Base-by-base conservation (phyloP, 768 basidiomycete species). In the Auriculariales sp. region DNA sequence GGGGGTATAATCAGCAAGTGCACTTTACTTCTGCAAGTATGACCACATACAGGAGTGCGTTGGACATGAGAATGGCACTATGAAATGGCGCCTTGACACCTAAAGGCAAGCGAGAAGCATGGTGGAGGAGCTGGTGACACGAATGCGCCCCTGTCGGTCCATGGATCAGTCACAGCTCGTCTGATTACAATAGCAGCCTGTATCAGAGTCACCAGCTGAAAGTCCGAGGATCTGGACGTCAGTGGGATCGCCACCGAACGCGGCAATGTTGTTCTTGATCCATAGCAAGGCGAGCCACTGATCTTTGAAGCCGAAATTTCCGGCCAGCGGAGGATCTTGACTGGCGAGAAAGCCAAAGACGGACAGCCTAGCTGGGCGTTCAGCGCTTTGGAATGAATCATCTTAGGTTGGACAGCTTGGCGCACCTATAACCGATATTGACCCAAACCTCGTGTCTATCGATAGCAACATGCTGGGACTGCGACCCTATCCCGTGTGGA, bases 231-330 rank as follows among this genome's bases (percentile, higher is more conserved):
- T 52, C 53, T 79, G 74, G 17, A 86, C 70, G 50, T 82, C 68
- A 3, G 68, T 58, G 0, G 80, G 73, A 58, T 83, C 66, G 22
- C 82, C 82, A 83, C 46, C 27, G 54, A 87, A 88, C 0, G 66
- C 64, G 32, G 61, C 61, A 19, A 88, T 83, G 55, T 87, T 83
- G 15, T 73, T 73, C 42, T 68, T 73, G 24, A 87, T 66, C 83
- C 84, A 87, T 55, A 74, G 66, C n/a, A 87, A 58, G 1, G 78
- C 84, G 17, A 83, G 57, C 84, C 84, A 87, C 56, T 83, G 83
- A 57, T 88, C 85, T 62, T 86, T 87, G 67, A 88, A 88, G 1
- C 85, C 84, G 59, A 80, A 88, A 57, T 88, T 89, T 2, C 86
- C 85, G 14, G 68, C 66, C 42, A 88, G 59, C 34, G 64, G 58